Conservation (phyloP, 768 basidiomycete species). For the Tulasnella calospora region DNA sequence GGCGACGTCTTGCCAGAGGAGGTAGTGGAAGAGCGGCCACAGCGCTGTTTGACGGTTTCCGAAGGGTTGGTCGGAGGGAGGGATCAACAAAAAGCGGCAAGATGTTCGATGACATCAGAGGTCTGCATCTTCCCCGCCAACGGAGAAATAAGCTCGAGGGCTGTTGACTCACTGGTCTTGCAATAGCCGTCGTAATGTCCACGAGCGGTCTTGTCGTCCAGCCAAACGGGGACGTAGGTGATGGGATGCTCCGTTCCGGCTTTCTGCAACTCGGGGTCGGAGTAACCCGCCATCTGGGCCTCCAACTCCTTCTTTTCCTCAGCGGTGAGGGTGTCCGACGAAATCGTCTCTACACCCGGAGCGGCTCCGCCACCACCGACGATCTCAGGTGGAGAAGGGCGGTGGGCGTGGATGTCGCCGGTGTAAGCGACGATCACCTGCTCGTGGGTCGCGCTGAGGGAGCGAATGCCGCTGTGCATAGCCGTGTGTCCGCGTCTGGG, state of each 20-base stretch:
- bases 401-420: slow-evolving; percentile 66
- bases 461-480: slow-evolving; percentile 89
- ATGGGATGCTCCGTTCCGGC: slow-evolving; percentile 48
- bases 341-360: slow-evolving; percentile 38
- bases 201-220: slow-evolving; percentile 82
- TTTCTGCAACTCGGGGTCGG: slow-evolving; percentile 52
- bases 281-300: slow-evolving; percentile 56
- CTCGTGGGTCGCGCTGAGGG: slow-evolving; percentile 75
- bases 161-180: slow-evolving; percentile 76
- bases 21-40: slow-evolving; percentile 98
- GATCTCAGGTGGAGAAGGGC: slow-evolving; percentile 37
- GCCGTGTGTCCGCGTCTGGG: slow-evolving; percentile 87
- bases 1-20: slow-evolving; percentile 95
- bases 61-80: not conserved
- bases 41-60: slow-evolving; percentile 51
- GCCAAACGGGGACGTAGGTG: slow-evolving; percentile 83
- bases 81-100: not conserved
- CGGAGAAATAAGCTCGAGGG: not conserved
- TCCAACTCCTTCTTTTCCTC: slow-evolving; percentile 65
- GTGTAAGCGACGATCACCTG: slow-evolving; percentile 94
- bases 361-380: slow-evolving; percentile 23
- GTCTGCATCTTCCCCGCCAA: not conserved
- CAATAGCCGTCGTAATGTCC: slow-evolving; percentile 97
- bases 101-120: slow-evolving; percentile 27
- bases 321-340: slow-evolving; percentile 49